These are phyloP conservation scores for Cucurbita argyrosperma DNA, from an alignment of 306 rosid genomes.

Conservation along the genomic window DNA sequence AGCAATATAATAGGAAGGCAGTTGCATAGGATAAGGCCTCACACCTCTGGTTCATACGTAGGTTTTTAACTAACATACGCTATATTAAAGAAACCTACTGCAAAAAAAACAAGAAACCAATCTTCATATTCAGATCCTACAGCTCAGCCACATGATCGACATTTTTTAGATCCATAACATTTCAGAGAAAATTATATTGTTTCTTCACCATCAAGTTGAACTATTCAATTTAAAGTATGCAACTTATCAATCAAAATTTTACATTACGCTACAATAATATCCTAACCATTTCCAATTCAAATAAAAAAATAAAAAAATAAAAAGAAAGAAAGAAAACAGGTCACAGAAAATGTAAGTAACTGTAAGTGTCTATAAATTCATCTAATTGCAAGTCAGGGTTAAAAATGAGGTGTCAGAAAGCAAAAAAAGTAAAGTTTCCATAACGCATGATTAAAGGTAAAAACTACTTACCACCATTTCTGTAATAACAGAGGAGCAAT, in stretches of 20 bases:
- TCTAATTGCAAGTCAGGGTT: neutral
- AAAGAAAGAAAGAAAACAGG: too few relatives aligned
- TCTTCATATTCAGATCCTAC: neutral
- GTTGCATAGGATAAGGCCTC: neutral
- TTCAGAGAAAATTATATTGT: neutral
- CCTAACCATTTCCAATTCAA: neutral
- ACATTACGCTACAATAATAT: too few relatives aligned
- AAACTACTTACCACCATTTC: neutral
- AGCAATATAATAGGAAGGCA: neutral
- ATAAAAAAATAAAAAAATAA: too few relatives aligned
- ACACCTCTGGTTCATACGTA: neutral
- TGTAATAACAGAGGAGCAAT: neutral
- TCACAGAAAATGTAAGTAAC: too few relatives aligned
- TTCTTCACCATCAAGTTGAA: neutral
- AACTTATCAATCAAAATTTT: neutral
- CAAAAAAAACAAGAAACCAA: neutral
- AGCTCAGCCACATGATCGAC: neutral
- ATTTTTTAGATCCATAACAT: neutral
- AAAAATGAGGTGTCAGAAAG: neutral
- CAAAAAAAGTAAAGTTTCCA: neutral
- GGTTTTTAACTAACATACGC: neutral
- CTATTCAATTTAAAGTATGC: neutral
- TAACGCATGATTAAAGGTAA: neutral
- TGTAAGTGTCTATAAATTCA: too few relatives aligned
- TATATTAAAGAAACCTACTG: neutral